phyloP scores from a whole-genome alignment of 1,284 basidiomycete species.

The Melanopsichium pennsylvanicum region DNA sequence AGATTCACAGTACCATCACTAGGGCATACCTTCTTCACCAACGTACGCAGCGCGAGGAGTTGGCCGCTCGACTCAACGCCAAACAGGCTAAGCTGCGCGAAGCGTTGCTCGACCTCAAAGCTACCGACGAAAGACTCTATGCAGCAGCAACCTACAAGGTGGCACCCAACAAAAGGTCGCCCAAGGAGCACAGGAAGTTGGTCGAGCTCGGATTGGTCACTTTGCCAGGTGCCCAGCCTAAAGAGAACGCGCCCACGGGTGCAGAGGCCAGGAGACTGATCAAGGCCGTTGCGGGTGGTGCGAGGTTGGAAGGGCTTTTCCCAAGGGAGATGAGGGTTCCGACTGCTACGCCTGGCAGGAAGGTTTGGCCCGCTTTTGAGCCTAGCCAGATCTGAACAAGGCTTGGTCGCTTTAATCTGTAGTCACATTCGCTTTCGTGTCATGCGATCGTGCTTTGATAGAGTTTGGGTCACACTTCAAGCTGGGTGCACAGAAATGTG shows the following conservation, averaged over 20 bases:
- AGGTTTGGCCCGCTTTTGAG: constrained; percentile 45
- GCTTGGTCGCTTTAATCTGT: neutral
- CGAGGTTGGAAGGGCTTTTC: constrained; percentile 59
- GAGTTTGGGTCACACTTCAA: too few species aligned
- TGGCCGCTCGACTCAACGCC: constrained; percentile 33
- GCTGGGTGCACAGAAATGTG: too few species aligned
- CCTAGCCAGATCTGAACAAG: neutral
- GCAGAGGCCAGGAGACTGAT: constrained; percentile 43
- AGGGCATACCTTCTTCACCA: constrained; percentile 87
- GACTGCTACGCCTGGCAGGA: constrained; percentile 53
- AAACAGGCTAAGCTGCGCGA: constrained; percentile 56
- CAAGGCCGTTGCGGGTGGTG: constrained; percentile 49
- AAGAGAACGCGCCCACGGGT: constrained; percentile 37
- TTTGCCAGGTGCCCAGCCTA: constrained; percentile 9
- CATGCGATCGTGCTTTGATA: too few species aligned
- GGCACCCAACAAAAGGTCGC: constrained; percentile 54
- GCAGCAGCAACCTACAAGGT: constrained; percentile 54
- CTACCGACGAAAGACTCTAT: constrained; percentile 41
- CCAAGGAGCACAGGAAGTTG: constrained; percentile 55
- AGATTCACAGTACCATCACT: constrained; percentile 92
- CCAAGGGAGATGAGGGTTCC: constrained; percentile 62
- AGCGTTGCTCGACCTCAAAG: constrained; percentile 47
- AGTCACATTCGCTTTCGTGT: constrained; percentile 4
- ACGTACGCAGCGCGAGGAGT: constrained; percentile 74
- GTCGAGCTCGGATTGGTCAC: constrained; percentile 50